Base-by-base conservation (phyloP, 768 basidiomycete species). In the Pholiota molesta region DNA sequence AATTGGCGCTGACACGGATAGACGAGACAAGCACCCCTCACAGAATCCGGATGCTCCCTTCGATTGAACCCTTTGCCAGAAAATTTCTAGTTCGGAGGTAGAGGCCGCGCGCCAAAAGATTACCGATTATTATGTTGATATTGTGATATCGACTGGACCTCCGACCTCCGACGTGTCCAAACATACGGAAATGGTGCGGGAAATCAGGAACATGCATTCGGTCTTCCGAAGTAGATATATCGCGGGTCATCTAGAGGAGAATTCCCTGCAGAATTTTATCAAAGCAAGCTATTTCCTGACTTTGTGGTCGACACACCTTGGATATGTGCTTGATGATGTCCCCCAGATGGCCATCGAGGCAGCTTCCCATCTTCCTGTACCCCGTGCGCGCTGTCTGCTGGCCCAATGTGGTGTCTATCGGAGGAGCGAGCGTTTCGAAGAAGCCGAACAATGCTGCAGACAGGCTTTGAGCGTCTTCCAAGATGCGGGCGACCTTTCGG, bases 131-230 rank as follows among this genome's bases (percentile, higher is more conserved):
- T 58, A 58, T 35, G 31, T 58, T 28, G 26, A 49, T 14, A 35
- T 49, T 1, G 33, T 58, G 19, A 10, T 26, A 31, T 29, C 33
- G 16, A 37, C 47, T 4, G 57, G 57, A 3, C 11, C n/a, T 45
- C 57, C 57, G 13, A 35, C 45, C 6, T 8, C 29, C 17, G 26
- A 39, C 2, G 5, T 31, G 17, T 29, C 47, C 8, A n/a, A 58
- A 10, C 19, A 14, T 28, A 51, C 21, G 11, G 57, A 58, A 16
- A 58, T 58, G 33, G 57, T 19, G 26, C 39, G 31, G 21, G 57
- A 58, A 58, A 58, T 58, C 23, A 42, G 47, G 19, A 58, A 58
- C 17, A 58, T 58, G 45, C 45, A 58, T 23, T 49, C 33, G 16
- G 14, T 58, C 14, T 58, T 58, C 35, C 47, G 47, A 10, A 26